Evolutionary conservation across 1,139 yeast species (phyloP).

Genomic region (Candida freyschussii): DNA sequence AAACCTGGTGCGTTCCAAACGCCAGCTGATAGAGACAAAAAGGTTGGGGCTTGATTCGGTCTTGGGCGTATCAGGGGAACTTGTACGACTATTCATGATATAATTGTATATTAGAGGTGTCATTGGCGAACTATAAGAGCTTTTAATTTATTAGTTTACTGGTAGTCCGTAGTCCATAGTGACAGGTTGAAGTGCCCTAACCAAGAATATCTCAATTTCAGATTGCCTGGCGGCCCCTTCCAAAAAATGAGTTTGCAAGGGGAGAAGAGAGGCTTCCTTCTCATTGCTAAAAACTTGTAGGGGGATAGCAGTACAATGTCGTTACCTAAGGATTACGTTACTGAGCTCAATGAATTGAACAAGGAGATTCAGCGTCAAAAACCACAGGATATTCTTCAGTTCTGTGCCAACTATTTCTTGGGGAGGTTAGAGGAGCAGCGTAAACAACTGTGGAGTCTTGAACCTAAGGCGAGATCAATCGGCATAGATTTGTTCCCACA

Average conservation of each 20-base stretch:
- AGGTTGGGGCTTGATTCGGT: slow-evolving; percentile 15
- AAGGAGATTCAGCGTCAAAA: slow-evolving; percentile 56
- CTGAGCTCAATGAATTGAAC: slow-evolving; percentile 60
- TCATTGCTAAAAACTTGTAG: no score
- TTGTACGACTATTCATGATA: no score
- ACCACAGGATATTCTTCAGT: slow-evolving; percentile 68
- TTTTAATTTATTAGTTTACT: no score
- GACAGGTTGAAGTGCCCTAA: no score
- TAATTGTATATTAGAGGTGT: no score
- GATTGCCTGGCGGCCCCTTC: no score
- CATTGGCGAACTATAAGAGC: no score
- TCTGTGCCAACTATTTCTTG: slow-evolving; percentile 69
- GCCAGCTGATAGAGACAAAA: slow-evolving; percentile 25
- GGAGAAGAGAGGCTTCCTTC: no score
- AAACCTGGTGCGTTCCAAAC: slow-evolving; percentile 51
- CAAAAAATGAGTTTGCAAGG: no score
- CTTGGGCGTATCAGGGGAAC: no score
- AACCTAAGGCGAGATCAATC: slow-evolving; percentile 41
- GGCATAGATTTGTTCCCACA: slow-evolving; percentile 50
- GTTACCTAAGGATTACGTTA: slow-evolving; percentile 33
- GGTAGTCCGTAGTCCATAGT: no score
- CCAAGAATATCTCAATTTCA: no score
- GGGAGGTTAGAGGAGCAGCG: slow-evolving; percentile 59
- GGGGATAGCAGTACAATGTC: slow-evolving; percentile 20
- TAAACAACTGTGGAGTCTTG: slow-evolving; percentile 48